Evolutionary conservation across 2,329 filamentous ascomycete genomes (phyloP).

Genomic region (Colletotrichum tamarilloi): DNA sequence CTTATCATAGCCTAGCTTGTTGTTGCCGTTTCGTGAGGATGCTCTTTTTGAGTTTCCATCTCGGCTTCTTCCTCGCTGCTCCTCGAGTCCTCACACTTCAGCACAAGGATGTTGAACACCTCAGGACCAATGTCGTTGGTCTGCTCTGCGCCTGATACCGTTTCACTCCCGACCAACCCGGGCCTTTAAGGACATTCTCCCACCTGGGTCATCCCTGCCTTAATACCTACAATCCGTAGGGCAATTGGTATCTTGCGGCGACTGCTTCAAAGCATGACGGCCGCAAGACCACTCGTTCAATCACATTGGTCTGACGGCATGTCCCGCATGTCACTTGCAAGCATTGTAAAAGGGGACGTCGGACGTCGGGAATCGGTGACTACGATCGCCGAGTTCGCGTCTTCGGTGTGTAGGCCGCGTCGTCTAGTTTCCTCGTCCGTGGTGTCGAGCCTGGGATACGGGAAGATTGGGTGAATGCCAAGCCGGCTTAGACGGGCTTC

Average conservation of each 20-base stretch:
- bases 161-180: background rate
- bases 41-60: background rate
- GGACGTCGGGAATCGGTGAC: constrained; percentile 25
- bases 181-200: background rate
- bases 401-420: constrained; percentile 3
- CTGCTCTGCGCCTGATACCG: constrained; percentile 10
- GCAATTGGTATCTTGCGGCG: background rate
- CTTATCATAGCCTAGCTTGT: too few species aligned
- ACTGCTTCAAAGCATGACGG: constrained; percentile 3
- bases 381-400: constrained; percentile 22
- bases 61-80: background rate
- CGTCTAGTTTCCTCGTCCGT: background rate
- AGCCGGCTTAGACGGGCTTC: background rate
- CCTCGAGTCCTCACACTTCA: background rate
- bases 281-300: constrained; percentile 13
- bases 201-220: constrained; percentile 5
- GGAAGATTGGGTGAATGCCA: constrained; percentile 2
- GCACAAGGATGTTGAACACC: background rate
- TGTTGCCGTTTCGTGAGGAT: background rate
- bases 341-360: background rate
- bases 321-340: constrained; percentile 3
- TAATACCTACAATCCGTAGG: too few species aligned
- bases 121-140: background rate
- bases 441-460: background rate
- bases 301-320: constrained; percentile 17